Evolutionary conservation across 352 stramenopile species (phyloP), one percentile per base, ranked within the genome.

Genomic region (Peronospora belbahrii): DNA sequence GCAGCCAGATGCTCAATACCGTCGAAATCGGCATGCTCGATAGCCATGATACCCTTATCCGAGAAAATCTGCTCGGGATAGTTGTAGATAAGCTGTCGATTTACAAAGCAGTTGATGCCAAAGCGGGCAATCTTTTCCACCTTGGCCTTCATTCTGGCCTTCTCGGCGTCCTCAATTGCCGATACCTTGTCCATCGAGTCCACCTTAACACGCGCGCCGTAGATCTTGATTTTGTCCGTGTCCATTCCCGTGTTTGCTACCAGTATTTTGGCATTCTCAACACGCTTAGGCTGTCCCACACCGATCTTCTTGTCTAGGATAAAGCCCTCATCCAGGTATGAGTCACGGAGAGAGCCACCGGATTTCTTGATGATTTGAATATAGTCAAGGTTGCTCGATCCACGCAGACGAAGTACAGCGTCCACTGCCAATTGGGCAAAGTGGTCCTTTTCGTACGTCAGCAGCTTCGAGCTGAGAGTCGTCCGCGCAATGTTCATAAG

Each of bases 171-270:
- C 73, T 99, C 97, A 66, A 99, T 99, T 43, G 97, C 95, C 19
- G 96, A 96, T 15, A 99, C 96, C 68, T 99, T 99, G 44, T 96
- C 91, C 82, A 99, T 96, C 28, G 83, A 97, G 73, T 99, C 95
- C 5, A 99, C 97, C 62, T 97, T 96, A 22, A 99, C 88, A 39
- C 80, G 87, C 19, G 89, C 95, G 18, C 97, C 97, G 64, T 99
- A 99, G 58, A 99, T 99, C 74, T 99, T 99, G 72, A 99, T 99
- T 72, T 99, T 99, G 71, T 99, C 97, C 19, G 96, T 99, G 72
- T 99, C 96, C 97, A 99, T 99, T 27, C 87, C 84, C 28, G 96
- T 99, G 81, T 99, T 99, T 27, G 95, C 96, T 42, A 99, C 74
- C 28, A 99, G 67, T 53, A 99, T 99, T 65, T 98, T 98, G 39